Evolutionary conservation across 768 basidiomycete species (phyloP), one percentile per base, ranked within the genome.

Genomic region (button mushroom (Agaricus bisporus)): DNA sequence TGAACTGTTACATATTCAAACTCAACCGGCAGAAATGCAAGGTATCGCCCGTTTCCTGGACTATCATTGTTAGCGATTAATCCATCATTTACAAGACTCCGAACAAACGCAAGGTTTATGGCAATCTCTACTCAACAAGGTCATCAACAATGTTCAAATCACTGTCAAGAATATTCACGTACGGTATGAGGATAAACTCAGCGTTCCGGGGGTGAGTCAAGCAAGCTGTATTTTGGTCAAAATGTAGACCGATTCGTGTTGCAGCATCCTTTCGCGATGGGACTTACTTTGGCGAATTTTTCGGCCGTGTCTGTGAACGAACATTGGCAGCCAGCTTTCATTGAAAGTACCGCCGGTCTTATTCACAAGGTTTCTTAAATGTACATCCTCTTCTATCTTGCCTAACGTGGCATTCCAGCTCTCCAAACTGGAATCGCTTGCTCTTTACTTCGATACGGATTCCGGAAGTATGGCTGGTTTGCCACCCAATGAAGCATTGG

Each of bases 401-500:
- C 50, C 38, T 43, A 37, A 60, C 28, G 61, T 43, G 14, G 39
- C 53, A 18, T 43, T 47, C 6, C 59, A 95, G 91, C 74, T 99
- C 35, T 90, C 91, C 22, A 88, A 85, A 57, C 71, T 99, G 36
- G 78, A 87, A 66, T 95, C 90, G 4, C 74, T 99, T 48, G 88
- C 94, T 1, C 68, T 94, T 2, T 99, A 99, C 66, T 98, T 98
- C 61, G 91, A 99, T 66, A 98, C 97, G 0, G 95, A 99, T 65
- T 81, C 89, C 3, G 69, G 74, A 15, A 91, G 85, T 60, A 81
- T 98, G 71, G 81, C 85, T 35, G 88, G 83, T 43, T 73, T 83
- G 17, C 72, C 80, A 45, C 73, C 76, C 15, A 65, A 67, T n/a
- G 85, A 91, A 55, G 84, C 85, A 14, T 75, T 89, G 49, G 73